phyloP scores from a whole-genome alignment of 2,329 filamentous ascomycete genomes.

The Chalaropsis ovoidea region DNA sequence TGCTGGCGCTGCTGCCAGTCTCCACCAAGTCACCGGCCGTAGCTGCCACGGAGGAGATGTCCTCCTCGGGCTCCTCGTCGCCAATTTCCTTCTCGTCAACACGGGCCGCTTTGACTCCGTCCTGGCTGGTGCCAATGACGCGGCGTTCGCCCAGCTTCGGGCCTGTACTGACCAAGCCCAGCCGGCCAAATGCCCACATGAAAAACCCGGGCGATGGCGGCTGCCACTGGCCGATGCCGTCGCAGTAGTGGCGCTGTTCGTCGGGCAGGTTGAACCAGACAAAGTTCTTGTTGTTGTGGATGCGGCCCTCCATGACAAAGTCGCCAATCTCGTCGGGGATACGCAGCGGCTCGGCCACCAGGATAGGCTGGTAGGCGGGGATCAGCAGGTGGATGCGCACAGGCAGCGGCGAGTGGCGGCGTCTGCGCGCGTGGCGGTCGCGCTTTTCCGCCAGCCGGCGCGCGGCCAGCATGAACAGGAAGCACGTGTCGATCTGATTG shows the following conservation, averaged over 20 bases:
- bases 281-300: constrained; percentile 34
- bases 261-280: constrained; percentile 35
- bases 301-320: constrained; percentile 34
- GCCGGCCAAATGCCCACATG: constrained; percentile 29
- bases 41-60: background rate
- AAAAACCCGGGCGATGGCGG: constrained; percentile 30
- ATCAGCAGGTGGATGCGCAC: constrained; percentile 34
- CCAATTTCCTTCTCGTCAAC: constrained; percentile 24
- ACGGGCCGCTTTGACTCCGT: constrained; percentile 22
- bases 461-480: constrained; percentile 35
- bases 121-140: constrained; percentile 29
- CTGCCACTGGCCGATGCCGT: constrained; percentile 32
- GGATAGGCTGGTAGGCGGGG: constrained; percentile 35
- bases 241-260: constrained; percentile 31
- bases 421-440: constrained; percentile 28
- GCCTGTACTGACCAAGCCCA: constrained; percentile 29
- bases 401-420: constrained; percentile 28
- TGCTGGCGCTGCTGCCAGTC: constrained; percentile 10
- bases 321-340: constrained; percentile 34
- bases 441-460: constrained; percentile 29
- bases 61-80: constrained; percentile 22
- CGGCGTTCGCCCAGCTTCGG: constrained; percentile 28
- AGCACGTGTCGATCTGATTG: constrained; percentile 35
- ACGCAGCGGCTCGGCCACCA: constrained; percentile 33
- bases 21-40: constrained; percentile 18